A percentile compares a stretch with the other conserved stretches of the same genome.
These are phyloP conservation scores for Neofusicoccum sp. DNA, from an alignment of 2,329 filamentous ascomycete genomes.

Conservation along the genomic window DNA sequence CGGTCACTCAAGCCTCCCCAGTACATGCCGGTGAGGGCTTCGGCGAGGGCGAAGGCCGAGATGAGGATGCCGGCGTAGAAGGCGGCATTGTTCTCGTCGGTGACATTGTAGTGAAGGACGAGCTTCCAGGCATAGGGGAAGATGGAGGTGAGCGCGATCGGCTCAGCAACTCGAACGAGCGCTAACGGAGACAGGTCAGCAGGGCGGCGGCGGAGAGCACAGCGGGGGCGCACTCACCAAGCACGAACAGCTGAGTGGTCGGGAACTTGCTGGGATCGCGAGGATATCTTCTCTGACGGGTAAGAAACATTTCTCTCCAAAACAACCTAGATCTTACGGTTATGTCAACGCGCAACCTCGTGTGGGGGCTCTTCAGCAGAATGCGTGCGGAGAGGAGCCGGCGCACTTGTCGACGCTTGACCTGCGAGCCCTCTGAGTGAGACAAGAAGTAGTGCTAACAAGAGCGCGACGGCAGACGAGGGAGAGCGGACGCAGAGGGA, in stretches of 20 bases:
- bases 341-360: slow-evolving; percentile 25
- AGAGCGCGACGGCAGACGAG: slow-evolving; percentile 1
- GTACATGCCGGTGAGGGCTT: slow-evolving; percentile 77
- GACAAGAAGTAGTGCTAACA: not conserved
- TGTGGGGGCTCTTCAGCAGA: not conserved
- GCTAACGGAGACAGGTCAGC: slow-evolving; percentile 50
- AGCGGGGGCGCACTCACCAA: slow-evolving; percentile 59
- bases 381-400: not conserved
- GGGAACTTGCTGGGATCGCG: slow-evolving; percentile 75
- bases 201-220: not conserved
- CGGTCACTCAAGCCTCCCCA: slow-evolving; percentile 41
- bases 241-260: slow-evolving; percentile 74
- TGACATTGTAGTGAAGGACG: slow-evolving; percentile 36
- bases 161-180: slow-evolving; percentile 88
- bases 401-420: slow-evolving; percentile 1
- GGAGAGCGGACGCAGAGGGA: not conserved
- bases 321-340: slow-evolving; percentile 54
- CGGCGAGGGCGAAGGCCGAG: slow-evolving; percentile 85
- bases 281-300: slow-evolving; percentile 53
- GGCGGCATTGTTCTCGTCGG: slow-evolving; percentile 54
- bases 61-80: slow-evolving; percentile 82
- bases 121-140: slow-evolving; percentile 68
- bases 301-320: slow-evolving; percentile 58
- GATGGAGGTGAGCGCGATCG: slow-evolving; percentile 89
- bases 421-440: not conserved